Percentiles rank a stretch among this genome's conserved stretches.
Evolutionary conservation across 441 rosid genomes (phyloP).

Genomic region (Daphne laureola): DNA sequence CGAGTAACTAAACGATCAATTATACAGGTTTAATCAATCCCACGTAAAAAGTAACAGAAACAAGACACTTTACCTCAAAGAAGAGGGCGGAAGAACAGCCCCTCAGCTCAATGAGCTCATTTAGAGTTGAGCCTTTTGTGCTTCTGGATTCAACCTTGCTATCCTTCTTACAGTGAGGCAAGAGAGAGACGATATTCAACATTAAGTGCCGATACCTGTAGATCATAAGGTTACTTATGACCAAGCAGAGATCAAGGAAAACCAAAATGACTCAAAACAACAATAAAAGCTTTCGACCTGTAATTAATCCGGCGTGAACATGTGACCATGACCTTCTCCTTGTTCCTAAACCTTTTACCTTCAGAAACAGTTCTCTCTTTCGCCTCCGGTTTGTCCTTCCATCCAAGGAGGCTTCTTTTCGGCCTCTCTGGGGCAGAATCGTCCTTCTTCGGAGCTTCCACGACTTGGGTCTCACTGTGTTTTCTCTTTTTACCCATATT

Average conservation of each 20-base stretch:
- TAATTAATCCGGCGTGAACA: slow-evolving; percentile 89
- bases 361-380: slow-evolving; percentile 15
- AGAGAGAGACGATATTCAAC: slow-evolving; percentile 82
- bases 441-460: slow-evolving; percentile 37
- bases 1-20: too few relatives aligned
- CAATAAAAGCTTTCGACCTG: slow-evolving; percentile 35
- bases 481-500: slow-evolving; percentile 84
- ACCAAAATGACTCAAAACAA: not conserved
- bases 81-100: slow-evolving; percentile 83
- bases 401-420: slow-evolving; percentile 69
- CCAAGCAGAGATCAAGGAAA: not conserved
- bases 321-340: slow-evolving; percentile 87
- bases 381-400: slow-evolving; percentile 62
- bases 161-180: slow-evolving; percentile 95
- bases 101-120: slow-evolving; percentile 90
- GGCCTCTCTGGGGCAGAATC: slow-evolving; percentile 62
- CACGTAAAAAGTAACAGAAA: too few relatives aligned
- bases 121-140: slow-evolving; percentile 70
- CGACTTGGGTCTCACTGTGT: slow-evolving; percentile 43
- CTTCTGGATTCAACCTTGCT: slow-evolving; percentile 82
- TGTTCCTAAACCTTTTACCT: slow-evolving; percentile 55
- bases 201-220: slow-evolving; percentile 91
- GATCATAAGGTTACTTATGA: not conserved
- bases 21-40: too few relatives aligned
- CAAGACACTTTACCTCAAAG: slow-evolving; percentile 55